phyloP scores from a whole-genome alignment of 306 rosid species.

The Hippophae tibetana region DNA sequence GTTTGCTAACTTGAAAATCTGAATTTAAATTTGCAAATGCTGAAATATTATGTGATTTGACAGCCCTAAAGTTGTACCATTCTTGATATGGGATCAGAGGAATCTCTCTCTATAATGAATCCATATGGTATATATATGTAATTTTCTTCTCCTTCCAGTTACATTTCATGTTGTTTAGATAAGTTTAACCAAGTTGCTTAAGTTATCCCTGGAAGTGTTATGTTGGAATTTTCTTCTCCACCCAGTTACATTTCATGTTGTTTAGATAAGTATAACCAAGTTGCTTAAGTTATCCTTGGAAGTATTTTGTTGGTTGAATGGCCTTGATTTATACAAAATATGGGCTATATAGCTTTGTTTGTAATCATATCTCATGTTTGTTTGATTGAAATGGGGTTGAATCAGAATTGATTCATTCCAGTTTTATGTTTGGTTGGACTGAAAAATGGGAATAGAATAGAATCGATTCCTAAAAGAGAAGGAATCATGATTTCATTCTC shows the following conservation, averaged over 20 bases:
- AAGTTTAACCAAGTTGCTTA: neutral
- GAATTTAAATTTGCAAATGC: neutral
- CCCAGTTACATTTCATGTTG: neutral
- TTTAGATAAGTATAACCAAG: neutral
- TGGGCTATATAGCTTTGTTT: too few species aligned
- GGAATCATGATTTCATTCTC: too few species aligned
- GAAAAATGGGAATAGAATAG: too few species aligned
- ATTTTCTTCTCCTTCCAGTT: neutral
- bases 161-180: neutral
- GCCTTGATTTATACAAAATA: too few species aligned
- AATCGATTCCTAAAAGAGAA: too few species aligned
- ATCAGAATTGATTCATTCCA: too few species aligned
- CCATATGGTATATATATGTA: neutral
- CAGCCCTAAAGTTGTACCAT: constrained; percentile 6
- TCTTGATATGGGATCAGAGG: neutral
- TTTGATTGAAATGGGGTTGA: too few species aligned
- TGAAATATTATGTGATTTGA: constrained; percentile 11
- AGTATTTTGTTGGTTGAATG: too few species aligned
- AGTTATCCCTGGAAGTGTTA: too few species aligned
- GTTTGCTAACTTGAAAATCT: constrained; percentile 1
- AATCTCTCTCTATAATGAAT: neutral
- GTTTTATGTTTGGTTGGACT: too few species aligned
- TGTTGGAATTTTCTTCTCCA: neutral
- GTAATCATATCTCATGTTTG: too few species aligned
- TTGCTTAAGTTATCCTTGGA: too few species aligned